Percentiles rank a stretch among this genome's conserved stretches.
Evolutionary conservation across 148 eudicot species (phyloP).

Genomic region (Drosera capensis): DNA sequence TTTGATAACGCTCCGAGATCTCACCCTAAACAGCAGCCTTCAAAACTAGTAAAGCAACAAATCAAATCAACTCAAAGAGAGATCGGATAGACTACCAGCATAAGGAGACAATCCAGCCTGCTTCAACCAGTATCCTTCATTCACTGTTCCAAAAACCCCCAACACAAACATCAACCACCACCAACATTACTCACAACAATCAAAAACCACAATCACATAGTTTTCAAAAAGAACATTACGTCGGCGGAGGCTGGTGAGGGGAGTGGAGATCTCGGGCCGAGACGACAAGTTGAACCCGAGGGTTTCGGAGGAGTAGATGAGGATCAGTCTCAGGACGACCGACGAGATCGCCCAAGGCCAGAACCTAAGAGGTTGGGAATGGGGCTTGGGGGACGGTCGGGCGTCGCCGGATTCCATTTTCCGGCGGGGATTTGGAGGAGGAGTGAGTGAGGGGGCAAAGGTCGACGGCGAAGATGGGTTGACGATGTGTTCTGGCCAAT

Average conservation of each 20-base stretch:
- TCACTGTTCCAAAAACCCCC: conserved; percentile 29
- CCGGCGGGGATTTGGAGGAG: too few relatives aligned
- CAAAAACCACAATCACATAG: not conserved
- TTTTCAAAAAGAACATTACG: conserved; percentile 26
- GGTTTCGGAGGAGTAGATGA: conserved; percentile 45
- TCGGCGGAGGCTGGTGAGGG: conserved; percentile 87
- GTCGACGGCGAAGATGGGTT: too few relatives aligned
- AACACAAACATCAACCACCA: not conserved
- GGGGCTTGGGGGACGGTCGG: too few relatives aligned
- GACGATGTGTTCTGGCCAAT: too few relatives aligned
- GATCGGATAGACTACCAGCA: conserved; percentile 35
- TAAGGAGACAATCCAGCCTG: conserved; percentile 77
- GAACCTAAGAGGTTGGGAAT: conserved; percentile 20
- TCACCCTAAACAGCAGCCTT: too few relatives aligned
- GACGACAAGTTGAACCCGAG: conserved; percentile 46
- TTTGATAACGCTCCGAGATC: too few relatives aligned
- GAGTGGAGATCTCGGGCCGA: conserved; percentile 95
- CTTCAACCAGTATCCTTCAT: conserved; percentile 92
- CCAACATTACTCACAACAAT: too few relatives aligned
- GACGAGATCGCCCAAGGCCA: conserved; percentile 71
- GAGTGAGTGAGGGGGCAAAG: too few relatives aligned
- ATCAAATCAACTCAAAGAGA: not conserved
- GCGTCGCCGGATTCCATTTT: too few relatives aligned
- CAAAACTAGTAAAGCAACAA: too few relatives aligned
- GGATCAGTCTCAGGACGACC: conserved; percentile 35